Conservation (phyloP, 495 filamentous ascomycete species). For the Xylaria telfairii region DNA sequence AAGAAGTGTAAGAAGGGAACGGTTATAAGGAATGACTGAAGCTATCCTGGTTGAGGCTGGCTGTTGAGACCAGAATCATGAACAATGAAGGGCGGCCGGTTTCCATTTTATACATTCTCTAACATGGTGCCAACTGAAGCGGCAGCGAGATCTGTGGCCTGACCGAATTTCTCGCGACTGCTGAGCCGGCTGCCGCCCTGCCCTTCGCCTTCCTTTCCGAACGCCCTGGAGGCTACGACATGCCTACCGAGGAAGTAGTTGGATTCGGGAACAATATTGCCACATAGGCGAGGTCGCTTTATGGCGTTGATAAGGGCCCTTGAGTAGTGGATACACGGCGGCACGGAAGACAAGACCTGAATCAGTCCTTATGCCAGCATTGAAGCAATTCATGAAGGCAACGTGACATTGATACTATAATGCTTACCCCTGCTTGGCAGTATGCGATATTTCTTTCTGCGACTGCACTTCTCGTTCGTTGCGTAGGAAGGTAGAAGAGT, state of each 20-base stretch:
- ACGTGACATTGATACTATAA: slow-evolving; percentile 13
- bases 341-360: background rate
- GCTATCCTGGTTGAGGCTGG: background rate
- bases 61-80: background rate
- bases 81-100: background rate
- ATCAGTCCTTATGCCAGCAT: background rate
- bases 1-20: background rate
- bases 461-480: too few relatives aligned
- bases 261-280: background rate
- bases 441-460: background rate
- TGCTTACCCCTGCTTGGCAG: background rate
- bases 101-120: background rate
- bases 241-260: background rate
- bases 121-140: background rate
- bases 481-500: too few relatives aligned
- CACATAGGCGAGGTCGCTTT: background rate
- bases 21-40: slow-evolving; percentile 10
- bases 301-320: too few relatives aligned
- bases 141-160: background rate
- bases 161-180: background rate
- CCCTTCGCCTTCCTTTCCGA: slow-evolving; percentile 10
- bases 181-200: too few relatives aligned
- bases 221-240: background rate
- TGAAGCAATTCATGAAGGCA: slow-evolving; percentile 1
- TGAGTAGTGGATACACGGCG: background rate